A percentile compares a stretch with the other conserved stretches of the same genome.
phyloP scores from a whole-genome alignment of 2,329 filamentous ascomycete genomes.

The Apiospora arundinis region DNA sequence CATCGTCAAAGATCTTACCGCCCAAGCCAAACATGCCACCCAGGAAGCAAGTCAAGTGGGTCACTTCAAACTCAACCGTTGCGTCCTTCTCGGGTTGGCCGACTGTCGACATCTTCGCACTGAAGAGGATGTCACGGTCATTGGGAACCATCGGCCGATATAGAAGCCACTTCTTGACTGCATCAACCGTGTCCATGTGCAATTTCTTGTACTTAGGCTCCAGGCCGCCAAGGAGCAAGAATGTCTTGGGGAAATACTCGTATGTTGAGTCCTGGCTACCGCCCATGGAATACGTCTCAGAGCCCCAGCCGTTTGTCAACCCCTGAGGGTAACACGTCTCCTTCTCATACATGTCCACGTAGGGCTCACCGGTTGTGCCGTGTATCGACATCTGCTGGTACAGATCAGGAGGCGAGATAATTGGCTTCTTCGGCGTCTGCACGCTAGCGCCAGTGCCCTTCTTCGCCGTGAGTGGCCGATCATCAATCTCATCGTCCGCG shows the following conservation, averaged over 20 bases:
- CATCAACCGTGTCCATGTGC: conserved; percentile 72
- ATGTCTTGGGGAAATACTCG: conserved; percentile 75
- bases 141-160: conserved; percentile 77
- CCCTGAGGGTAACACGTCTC: conserved; percentile 64
- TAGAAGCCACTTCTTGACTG: conserved; percentile 75
- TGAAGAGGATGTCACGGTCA: conserved; percentile 74
- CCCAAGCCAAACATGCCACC: conserved; percentile 74
- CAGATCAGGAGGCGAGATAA: conserved; percentile 23
- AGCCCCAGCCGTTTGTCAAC: conserved; percentile 54
- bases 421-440: conserved; percentile 16
- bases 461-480: conserved; percentile 21
- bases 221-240: conserved; percentile 77
- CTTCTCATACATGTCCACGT: conserved; percentile 7
- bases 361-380: conserved; percentile 23
- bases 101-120: conserved; percentile 63
- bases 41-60: conserved; percentile 71
- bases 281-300: conserved; percentile 64
- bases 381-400: conserved; percentile 24
- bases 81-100: conserved; percentile 49
- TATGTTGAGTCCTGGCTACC: conserved; percentile 74
- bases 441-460: conserved; percentile 2
- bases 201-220: conserved; percentile 75
- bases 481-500: neutral
- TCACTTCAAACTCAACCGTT: conserved; percentile 63
- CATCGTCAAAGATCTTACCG: conserved; percentile 65